phyloP scores from a whole-genome alignment of 1,284 basidiomycete species.

The Apiotrichum laibachii region DNA sequence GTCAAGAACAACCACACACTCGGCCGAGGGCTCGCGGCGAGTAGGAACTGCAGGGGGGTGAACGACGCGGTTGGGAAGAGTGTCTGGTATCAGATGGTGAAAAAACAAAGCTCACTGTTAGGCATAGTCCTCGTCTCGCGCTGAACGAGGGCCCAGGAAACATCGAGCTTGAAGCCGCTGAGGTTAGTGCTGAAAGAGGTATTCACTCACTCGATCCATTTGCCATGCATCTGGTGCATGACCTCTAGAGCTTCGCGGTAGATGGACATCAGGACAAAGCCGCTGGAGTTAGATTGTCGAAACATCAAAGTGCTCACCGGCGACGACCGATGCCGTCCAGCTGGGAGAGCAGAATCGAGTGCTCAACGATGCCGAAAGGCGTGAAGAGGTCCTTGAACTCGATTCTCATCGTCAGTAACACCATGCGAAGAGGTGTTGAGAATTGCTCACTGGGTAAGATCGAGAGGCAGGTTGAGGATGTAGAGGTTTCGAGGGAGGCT shows the following conservation, averaged over 20 bases:
- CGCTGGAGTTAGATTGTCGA: slow-evolving; percentile 22
- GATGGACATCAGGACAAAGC: slow-evolving; percentile 45
- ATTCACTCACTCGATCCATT: slow-evolving; percentile 35
- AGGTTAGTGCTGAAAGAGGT: slow-evolving; percentile 10
- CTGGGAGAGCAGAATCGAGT: slow-evolving; percentile 45
- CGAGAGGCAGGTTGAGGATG: slow-evolving; percentile 42
- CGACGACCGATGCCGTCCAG: slow-evolving; percentile 44
- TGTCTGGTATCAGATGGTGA: slow-evolving; percentile 13
- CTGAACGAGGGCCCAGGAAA: slow-evolving; percentile 50
- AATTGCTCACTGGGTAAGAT: slow-evolving; percentile 38
- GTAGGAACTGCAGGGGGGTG: slow-evolving; percentile 37
- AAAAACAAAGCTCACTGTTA: slow-evolving; percentile 17
- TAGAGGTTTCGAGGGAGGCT: slow-evolving; percentile 44
- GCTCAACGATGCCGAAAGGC: slow-evolving; percentile 39
- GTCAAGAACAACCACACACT: slow-evolving; percentile 39
- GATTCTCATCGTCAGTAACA: slow-evolving; percentile 16
- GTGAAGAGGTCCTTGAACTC: slow-evolving; percentile 42
- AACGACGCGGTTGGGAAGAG: slow-evolving; percentile 43
- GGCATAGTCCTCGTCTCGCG: slow-evolving; percentile 35
- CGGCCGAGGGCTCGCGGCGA: slow-evolving; percentile 24
- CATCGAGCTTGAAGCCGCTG: slow-evolving; percentile 42
- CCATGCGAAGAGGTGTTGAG: slow-evolving; percentile 3
- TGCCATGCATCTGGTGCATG: slow-evolving; percentile 40
- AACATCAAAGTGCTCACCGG: slow-evolving; percentile 13
- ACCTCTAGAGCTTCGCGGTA: slow-evolving; percentile 38